These are phyloP conservation scores for Aspergillus tamarii DNA, from an alignment of 2,329 filamentous ascomycete genomes.

Conservation along the genomic window DNA sequence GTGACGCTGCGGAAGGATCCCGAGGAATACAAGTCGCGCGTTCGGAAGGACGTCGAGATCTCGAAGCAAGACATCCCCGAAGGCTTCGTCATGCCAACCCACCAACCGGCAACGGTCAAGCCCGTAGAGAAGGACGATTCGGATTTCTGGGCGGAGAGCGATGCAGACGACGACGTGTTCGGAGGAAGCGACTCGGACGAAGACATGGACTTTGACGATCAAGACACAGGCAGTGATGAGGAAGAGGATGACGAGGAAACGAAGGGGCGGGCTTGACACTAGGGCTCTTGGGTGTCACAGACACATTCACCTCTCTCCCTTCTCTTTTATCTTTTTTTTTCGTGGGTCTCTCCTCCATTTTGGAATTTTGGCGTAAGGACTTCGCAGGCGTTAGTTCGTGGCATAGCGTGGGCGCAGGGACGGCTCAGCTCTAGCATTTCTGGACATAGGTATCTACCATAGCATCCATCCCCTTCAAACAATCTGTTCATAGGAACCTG, in stretches of 20 bases:
- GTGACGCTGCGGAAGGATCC: slow-evolving; percentile 79
- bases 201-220: slow-evolving; percentile 49
- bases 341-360: not conserved
- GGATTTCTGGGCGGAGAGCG: slow-evolving; percentile 80
- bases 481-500: not conserved
- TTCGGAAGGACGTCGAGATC: slow-evolving; percentile 69
- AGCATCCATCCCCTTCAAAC: not conserved
- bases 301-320: not conserved
- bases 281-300: not conserved
- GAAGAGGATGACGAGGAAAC: slow-evolving; percentile 45
- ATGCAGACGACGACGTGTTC: slow-evolving; percentile 73
- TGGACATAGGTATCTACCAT: not conserved
- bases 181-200: slow-evolving; percentile 68
- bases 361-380: slow-evolving; percentile 8
- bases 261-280: not conserved
- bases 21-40: slow-evolving; percentile 69
- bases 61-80: slow-evolving; percentile 80
- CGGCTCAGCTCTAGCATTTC: not conserved
- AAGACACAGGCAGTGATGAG: slow-evolving; percentile 61
- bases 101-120: slow-evolving; percentile 56
- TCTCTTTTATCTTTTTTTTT: not conserved
- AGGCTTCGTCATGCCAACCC: slow-evolving; percentile 81
- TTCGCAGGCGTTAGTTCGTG: slow-evolving; percentile 7
- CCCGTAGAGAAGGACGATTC: slow-evolving; percentile 69
- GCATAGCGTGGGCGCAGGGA: slow-evolving; percentile 13